Percentiles rank a stretch among this genome's conserved stretches.
Evolutionary conservation across 495 filamentous ascomycete genomes (phyloP).

Genomic region (Elaphomyces granulatus): DNA sequence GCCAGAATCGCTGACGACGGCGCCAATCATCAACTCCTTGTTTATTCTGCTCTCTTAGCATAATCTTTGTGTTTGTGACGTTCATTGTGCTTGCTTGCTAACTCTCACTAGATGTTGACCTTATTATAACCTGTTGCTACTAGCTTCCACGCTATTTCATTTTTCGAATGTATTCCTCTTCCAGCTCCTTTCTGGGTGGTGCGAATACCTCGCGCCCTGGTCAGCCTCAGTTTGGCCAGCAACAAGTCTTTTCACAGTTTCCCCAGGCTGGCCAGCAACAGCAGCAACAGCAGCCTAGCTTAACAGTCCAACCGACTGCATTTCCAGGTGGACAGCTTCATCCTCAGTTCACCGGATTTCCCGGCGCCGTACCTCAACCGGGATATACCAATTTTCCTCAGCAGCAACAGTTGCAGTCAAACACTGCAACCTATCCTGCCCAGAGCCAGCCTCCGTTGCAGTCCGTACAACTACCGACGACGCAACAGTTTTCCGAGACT

Average conservation of each 20-base stretch:
- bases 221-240: conserved; percentile 41
- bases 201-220: conserved; percentile 60
- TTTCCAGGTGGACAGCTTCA: conserved; percentile 36
- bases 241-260: conserved; percentile 33
- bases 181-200: conserved; percentile 70
- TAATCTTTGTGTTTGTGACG: conserved; percentile 1
- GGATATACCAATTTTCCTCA: conserved; percentile 15
- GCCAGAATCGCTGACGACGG: too few relatives aligned
- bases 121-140: conserved; percentile 6
- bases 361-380: conserved; percentile 1
- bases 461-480: conserved; percentile 25
- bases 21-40: not conserved
- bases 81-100: conserved; percentile 1
- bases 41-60: not conserved
- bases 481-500: conserved; percentile 1
- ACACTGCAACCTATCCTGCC: conserved; percentile 27
- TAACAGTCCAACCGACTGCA: conserved; percentile 37
- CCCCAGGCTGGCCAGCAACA: conserved; percentile 41
- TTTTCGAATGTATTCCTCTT: conserved; percentile 68
- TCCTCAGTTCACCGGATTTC: conserved; percentile 24
- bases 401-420: conserved; percentile 31
- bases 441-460: conserved; percentile 32
- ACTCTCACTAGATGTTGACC: not conserved
- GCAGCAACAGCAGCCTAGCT: conserved; percentile 42
- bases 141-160: conserved; percentile 17